Evolutionary conservation across 495 filamentous ascomycete genomes (phyloP).

Genomic region (Tricharina praecox): DNA sequence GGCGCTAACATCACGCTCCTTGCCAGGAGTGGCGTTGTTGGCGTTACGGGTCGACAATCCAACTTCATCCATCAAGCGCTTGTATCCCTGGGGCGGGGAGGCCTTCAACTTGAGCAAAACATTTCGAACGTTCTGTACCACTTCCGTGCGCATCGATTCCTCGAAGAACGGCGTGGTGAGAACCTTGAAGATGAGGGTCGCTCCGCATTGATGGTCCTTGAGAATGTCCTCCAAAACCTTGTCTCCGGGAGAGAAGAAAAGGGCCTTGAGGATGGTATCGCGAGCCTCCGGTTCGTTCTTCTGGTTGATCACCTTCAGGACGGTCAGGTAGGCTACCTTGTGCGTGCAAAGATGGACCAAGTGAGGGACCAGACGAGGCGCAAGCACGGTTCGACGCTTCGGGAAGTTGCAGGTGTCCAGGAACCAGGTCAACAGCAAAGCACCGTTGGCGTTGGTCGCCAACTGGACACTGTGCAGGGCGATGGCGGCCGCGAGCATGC

Average conservation of each 20-base stretch:
- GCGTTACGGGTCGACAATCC: slow-evolving; percentile 48
- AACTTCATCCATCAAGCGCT: slow-evolving; percentile 95
- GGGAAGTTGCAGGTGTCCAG: slow-evolving; percentile 96
- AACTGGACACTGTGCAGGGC: slow-evolving; percentile 91
- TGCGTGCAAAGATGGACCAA: slow-evolving; percentile 96
- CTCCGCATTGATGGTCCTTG: slow-evolving; percentile 77
- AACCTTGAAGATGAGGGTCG: slow-evolving; percentile 94
- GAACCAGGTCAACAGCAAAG: slow-evolving; percentile 91
- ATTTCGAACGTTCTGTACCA: slow-evolving; percentile 77
- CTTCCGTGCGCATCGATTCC: slow-evolving; percentile 69
- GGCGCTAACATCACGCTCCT: slow-evolving; percentile 5
- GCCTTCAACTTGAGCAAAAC: slow-evolving; percentile 82
- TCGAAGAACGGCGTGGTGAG: slow-evolving; percentile 96
- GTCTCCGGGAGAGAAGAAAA: slow-evolving; percentile 88
- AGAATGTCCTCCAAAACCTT: slow-evolving; percentile 79
- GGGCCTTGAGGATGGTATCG: slow-evolving; percentile 75
- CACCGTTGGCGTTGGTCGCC: slow-evolving; percentile 90
- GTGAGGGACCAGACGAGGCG: slow-evolving; percentile 82
- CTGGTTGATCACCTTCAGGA: slow-evolving; percentile 97
- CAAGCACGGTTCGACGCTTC: slow-evolving; percentile 74
- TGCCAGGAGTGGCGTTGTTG: slow-evolving; percentile 14
- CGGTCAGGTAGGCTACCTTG: slow-evolving; percentile 94
- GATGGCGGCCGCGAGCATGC: slow-evolving; percentile 86
- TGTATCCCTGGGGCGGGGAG: slow-evolving; percentile 87
- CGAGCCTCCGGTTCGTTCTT: slow-evolving; percentile 84